Percentiles rank a stretch among this genome's conserved stretches.
Evolutionary conservation across 2,329 filamentous ascomycete species (phyloP).

Genomic region (Pseudogymnoascus pannorum): DNA sequence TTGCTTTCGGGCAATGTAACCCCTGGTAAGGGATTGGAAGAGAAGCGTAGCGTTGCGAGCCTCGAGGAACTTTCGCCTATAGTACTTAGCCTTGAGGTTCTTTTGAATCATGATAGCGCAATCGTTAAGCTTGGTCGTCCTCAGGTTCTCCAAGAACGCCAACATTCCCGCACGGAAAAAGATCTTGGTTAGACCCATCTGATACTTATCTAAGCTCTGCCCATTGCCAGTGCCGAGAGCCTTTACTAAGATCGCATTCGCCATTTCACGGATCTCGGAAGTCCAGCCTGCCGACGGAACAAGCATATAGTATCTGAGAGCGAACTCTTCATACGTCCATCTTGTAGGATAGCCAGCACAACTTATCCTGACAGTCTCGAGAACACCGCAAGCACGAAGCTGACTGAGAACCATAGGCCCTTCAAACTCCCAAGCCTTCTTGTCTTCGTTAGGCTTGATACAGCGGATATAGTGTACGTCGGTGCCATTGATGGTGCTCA

Average conservation of each 20-base stretch:
- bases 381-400: constrained; percentile 93
- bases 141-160: constrained; percentile 89
- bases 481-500: constrained; percentile 95
- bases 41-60: constrained; percentile 73
- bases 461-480: constrained; percentile 99
- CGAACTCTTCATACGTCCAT: constrained; percentile 99
- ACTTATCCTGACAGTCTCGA: constrained; percentile 96
- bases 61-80: constrained; percentile 82
- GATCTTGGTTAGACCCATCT: constrained; percentile 95
- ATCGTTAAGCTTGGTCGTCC: constrained; percentile 82
- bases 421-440: constrained; percentile 96
- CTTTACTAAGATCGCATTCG: constrained; percentile 81
- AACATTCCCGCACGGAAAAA: constrained; percentile 99
- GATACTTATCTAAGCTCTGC: constrained; percentile 83
- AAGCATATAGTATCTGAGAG: constrained; percentile 95
- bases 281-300: constrained; percentile 87
- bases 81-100: constrained; percentile 93
- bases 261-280: constrained; percentile 88
- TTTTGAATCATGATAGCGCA: constrained; percentile 98
- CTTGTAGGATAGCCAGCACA: constrained; percentile 94
- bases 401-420: constrained; percentile 98
- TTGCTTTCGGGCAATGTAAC: constrained; percentile 66
- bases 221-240: constrained; percentile 72
- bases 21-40: constrained; percentile 72
- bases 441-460: constrained; percentile 97